phyloP scores from a whole-genome alignment of 805 yeast species.

The Metschnikowia henanensis region DNA sequence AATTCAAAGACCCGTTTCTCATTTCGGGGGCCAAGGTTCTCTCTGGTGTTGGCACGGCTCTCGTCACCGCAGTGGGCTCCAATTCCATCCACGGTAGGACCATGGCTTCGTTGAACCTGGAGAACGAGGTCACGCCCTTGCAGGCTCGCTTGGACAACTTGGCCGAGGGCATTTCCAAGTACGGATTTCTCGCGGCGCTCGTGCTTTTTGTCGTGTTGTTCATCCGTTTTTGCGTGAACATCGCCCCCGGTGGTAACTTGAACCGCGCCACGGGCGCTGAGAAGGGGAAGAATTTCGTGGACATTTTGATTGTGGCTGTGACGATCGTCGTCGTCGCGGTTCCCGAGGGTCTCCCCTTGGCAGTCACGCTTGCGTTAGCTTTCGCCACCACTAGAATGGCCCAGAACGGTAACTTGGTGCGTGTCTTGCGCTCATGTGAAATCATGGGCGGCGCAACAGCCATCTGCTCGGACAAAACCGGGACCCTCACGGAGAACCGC shows the following conservation, averaged over 20 bases:
- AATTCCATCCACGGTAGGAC: constrained; percentile 92
- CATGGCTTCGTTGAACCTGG: constrained; percentile 74
- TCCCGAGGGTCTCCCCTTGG: constrained; percentile 98
- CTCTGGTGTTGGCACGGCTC: constrained; percentile 81
- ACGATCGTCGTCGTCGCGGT: constrained; percentile 96
- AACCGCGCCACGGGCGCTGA: constrained; percentile 54
- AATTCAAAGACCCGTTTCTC: constrained; percentile 73
- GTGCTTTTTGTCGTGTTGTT: constrained; percentile 79
- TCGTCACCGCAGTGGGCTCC: constrained; percentile 88
- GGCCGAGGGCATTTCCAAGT: constrained; percentile 94
- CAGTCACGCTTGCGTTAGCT: constrained; percentile 94
- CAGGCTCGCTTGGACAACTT: constrained; percentile 77
- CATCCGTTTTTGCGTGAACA: constrained; percentile 65
- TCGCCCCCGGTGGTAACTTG: constrained; percentile 52
- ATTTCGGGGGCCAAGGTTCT: constrained; percentile 90
- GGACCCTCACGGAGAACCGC: constrained; percentile 90
- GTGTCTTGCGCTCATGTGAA: constrained; percentile 91
- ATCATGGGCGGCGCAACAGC: constrained; percentile 99
- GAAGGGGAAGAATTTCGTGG: constrained; percentile 82
- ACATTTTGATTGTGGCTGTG: constrained; percentile 85
- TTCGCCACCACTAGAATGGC: constrained; percentile 99
- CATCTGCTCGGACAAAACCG: constrained; percentile 95
- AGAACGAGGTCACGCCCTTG: constrained; percentile 84
- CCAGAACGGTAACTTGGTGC: constrained; percentile 92
- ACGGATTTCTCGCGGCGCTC: constrained; percentile 84